Evolutionary conservation across 2,329 filamentous ascomycete genomes (phyloP), one percentile per base, ranked within the genome.

Genomic region (Neobulgaria alba): DNA sequence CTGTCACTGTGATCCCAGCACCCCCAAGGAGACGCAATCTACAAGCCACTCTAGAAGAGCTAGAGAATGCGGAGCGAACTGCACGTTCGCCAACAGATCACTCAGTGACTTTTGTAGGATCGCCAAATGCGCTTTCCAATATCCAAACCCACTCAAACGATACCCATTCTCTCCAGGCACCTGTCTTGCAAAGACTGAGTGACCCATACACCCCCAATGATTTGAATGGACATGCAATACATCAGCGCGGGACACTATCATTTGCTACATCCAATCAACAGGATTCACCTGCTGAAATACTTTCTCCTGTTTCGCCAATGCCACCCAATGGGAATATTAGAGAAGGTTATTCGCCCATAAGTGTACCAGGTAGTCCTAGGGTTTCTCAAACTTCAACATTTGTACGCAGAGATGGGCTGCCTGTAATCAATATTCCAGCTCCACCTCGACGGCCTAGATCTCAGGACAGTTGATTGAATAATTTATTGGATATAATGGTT

Each of bases 1-100:
- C 76, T 1, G 68, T 77, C 1, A 75, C 67, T 14, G 69, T 79
- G 5, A 79, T 82, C 10, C 77, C 77, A 2, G 75, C 77, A 1
- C 77, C 77, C 14, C 67, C 70, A 26, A 67, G 77, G n/a, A 64
- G 68, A 42, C 74, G 75, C 0, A 71, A 73, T 34, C 57, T 79
- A 3, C 69, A 71, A n/a, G 67, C 71, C 39, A 64, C 79, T 5
- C 58, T 77, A 2, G 72, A 77, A 43, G 74, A 79, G 45, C 26
- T 52, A 3, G 51, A 50, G 30, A 33, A 39, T 29, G 41, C 45
- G 3, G 48, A 52, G 10, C 38, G 42, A 32, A 17, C 31, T 9
- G 14, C 23, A 26, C 23, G 23, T 7, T 12, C 23, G 12, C 12
- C 12, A 7, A 26, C 23, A 7, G 23, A 26, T 7, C 7, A 26